Percentiles rank a stretch among this genome's conserved stretches.
Conservation (phyloP, 768 basidiomycete genomes). For the Suillus plorans region DNA sequence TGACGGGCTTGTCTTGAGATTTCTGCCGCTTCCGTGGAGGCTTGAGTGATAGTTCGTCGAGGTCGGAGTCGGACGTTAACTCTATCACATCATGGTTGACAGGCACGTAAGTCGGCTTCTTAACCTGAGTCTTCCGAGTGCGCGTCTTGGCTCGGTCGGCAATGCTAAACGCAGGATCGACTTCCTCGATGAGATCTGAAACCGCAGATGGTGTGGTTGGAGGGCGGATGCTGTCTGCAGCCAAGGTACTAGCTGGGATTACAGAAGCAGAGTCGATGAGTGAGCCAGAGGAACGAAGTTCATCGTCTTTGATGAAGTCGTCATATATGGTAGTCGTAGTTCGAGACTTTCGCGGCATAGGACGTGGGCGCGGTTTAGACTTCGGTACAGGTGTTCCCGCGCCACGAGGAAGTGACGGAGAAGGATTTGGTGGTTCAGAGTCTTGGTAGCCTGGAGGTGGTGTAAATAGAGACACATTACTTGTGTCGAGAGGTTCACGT, state of each 20-base stretch:
- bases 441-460: slow-evolving; percentile 11
- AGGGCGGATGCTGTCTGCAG: slow-evolving; percentile 22
- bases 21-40: slow-evolving; percentile 29
- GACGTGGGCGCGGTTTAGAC: slow-evolving; percentile 32
- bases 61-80: slow-evolving; percentile 40
- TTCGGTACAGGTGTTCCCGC: slow-evolving; percentile 7
- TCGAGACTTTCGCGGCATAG: slow-evolving; percentile 11
- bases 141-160: slow-evolving; percentile 63
- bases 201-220: slow-evolving; percentile 14
- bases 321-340: slow-evolving; percentile 3
- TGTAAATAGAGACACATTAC: slow-evolving; percentile 28
- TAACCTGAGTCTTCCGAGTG: slow-evolving; percentile 34
- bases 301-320: slow-evolving; percentile 3
- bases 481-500: background rate
- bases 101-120: slow-evolving; percentile 10
- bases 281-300: slow-evolving; percentile 16
- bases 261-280: slow-evolving; percentile 20
- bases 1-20: slow-evolving; percentile 28
- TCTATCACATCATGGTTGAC: slow-evolving; percentile 41
- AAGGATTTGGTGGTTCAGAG: slow-evolving; percentile 11
- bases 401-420: slow-evolving; percentile 9
- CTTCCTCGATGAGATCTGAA: slow-evolving; percentile 16
- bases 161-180: slow-evolving; percentile 36
- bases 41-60: slow-evolving; percentile 37
- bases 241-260: slow-evolving; percentile 11